phyloP scores from a whole-genome alignment of 2,329 filamentous ascomycete genomes.

The Leptosphaerulina australis region DNA sequence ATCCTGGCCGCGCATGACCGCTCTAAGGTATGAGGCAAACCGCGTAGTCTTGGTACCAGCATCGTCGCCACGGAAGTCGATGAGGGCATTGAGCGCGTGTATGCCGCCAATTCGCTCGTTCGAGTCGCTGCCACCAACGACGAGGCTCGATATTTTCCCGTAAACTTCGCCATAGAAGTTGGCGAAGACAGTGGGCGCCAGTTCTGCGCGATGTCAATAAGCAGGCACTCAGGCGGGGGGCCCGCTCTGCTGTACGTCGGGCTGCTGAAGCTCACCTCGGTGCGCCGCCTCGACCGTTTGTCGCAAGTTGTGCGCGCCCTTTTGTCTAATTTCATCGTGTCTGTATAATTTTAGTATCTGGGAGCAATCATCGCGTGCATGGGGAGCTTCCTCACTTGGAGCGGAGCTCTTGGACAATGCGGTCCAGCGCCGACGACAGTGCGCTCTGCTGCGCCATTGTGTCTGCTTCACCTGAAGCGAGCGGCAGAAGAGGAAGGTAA shows the following conservation, averaged over 20 bases:
- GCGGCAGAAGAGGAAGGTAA: constrained; percentile 30
- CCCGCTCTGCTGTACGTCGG: constrained; percentile 5
- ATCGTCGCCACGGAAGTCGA: constrained; percentile 96
- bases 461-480: constrained; percentile 46
- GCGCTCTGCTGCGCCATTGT: constrained; percentile 47
- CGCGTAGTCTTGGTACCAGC: constrained; percentile 90
- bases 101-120: constrained; percentile 90
- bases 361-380: not conserved
- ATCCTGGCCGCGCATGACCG: constrained; percentile 87
- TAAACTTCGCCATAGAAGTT: constrained; percentile 72
- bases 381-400: constrained; percentile 54
- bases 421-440: constrained; percentile 52
- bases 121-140: constrained; percentile 83
- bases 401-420: constrained; percentile 63
- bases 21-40: constrained; percentile 88
- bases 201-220: constrained; percentile 61
- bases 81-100: constrained; percentile 86
- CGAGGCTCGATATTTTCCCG: constrained; percentile 70
- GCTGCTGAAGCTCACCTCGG: constrained; percentile 48
- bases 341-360: constrained; percentile 37
- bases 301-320: constrained; percentile 52
- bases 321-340: constrained; percentile 53
- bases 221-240: constrained; percentile 19
- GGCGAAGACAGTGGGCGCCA: constrained; percentile 78
- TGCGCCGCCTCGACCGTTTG: constrained; percentile 53